These are phyloP conservation scores for Collybia sordida DNA, from an alignment of 768 basidiomycete species.

Conservation along the genomic window DNA sequence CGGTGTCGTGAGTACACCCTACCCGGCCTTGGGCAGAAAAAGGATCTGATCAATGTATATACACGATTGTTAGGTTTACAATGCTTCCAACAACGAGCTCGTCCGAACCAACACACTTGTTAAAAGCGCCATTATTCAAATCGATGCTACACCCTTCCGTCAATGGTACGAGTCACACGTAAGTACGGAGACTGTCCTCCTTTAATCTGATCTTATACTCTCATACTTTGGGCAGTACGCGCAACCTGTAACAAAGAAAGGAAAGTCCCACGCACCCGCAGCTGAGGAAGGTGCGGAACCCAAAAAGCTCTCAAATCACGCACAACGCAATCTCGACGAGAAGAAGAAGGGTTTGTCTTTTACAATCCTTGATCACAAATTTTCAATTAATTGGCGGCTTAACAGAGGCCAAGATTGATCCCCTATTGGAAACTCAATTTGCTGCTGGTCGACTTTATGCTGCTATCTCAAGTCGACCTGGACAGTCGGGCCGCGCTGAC, in stretches of 20 bases:
- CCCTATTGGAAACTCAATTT: conserved; percentile 87
- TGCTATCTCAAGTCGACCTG: conserved; percentile 89
- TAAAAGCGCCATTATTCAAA: conserved; percentile 93
- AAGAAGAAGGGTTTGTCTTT: conserved; percentile 77
- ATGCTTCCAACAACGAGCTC: conserved; percentile 99
- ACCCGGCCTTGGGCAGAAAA: conserved; percentile 1
- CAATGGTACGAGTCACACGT: conserved; percentile 99
- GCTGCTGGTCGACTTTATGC: conserved; percentile 96
- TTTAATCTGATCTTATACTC: conserved; percentile 4
- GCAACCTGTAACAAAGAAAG: conserved; percentile 90
- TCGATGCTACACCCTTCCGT: conserved; percentile 98
- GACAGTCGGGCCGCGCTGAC: conserved; percentile 94
- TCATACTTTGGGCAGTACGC: conserved; percentile 65
- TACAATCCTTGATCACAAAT: not conserved
- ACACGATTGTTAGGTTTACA: conserved; percentile 72
- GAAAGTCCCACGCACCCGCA: conserved; percentile 56
- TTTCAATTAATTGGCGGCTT: conserved; percentile 2
- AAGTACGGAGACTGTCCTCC: conserved; percentile 32
- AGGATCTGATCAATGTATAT: not conserved
- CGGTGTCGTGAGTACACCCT: conserved; percentile 74
- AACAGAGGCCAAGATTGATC: conserved; percentile 87
- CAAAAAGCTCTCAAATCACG: conserved; percentile 89
- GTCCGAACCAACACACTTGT: conserved; percentile 99
- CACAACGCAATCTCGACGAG: conserved; percentile 82
- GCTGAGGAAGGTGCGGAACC: conserved; percentile 50